These are phyloP conservation scores for Silene latifolia DNA, from an alignment of 148 eudicot genomes.

Conservation along the genomic window DNA sequence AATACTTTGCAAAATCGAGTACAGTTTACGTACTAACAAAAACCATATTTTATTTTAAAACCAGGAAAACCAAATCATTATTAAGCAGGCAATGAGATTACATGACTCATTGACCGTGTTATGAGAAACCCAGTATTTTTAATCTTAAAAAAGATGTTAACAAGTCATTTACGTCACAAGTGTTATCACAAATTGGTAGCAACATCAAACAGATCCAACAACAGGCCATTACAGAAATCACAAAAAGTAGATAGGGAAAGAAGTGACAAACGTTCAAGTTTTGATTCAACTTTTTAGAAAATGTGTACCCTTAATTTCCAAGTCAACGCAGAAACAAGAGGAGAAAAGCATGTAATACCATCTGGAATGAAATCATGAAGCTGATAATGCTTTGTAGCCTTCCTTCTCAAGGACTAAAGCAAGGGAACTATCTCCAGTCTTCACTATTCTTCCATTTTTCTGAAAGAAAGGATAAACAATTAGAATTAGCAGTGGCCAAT, in stretches of 20 bases:
- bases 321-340: background rate
- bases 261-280: no score
- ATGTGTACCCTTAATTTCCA: no score
- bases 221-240: no score
- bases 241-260: no score
- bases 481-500: background rate
- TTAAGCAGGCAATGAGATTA: conserved; percentile 1
- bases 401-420: conserved; percentile 79
- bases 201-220: background rate
- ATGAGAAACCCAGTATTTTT: background rate
- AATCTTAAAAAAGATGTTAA: background rate
- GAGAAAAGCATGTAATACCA: conserved; percentile 21
- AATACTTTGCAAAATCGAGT: no score
- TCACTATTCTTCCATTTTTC: conserved; percentile 84
- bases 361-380: conserved; percentile 23
- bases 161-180: background rate
- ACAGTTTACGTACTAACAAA: background rate
- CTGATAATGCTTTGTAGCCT: conserved; percentile 76
- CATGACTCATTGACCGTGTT: background rate
- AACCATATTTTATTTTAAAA: background rate
- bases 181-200: background rate
- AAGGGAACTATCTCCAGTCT: conserved; percentile 82
- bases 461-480: conserved; percentile 22
- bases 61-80: background rate
- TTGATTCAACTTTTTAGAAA: background rate